Base-by-base conservation (phyloP, 2,329 filamentous ascomycete species). In the Trichoderma oligosporum region DNA sequence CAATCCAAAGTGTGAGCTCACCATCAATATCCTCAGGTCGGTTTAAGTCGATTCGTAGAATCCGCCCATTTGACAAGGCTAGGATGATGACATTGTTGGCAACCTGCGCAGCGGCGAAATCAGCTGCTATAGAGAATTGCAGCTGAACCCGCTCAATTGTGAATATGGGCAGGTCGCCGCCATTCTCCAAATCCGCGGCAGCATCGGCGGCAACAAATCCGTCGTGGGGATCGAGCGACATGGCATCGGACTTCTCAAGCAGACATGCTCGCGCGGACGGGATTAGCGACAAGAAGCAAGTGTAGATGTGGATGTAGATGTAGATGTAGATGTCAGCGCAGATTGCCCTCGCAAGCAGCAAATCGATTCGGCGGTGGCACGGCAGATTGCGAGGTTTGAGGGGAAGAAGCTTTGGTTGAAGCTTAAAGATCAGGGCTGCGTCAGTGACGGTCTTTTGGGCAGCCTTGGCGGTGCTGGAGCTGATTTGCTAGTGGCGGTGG, bases 51-150 rank as follows among this genome's bases (percentile, higher is more conserved):
- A 99, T 99, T 60, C 94, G 85, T 59, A 99, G 78, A 62, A 99
- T 94, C 65, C 93, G 87, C 49, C 91, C 91, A 58, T 93, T 97
- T 4, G 91, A 93, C 35, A 99, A 82, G 38, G 94, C 94, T 51
- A 99, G 80, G 20, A 97, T 86, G 57, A 99, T 82, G 61, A 97
- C 92, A 78, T 99, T 97, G 74, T 99, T 97, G 62, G 93, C 92
- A 56, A 97, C 93, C 73, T 97, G 92, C 38, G 92, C 92, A 16
- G 94, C 92, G 46, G 96, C 94, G 70, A 99, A 97, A 73, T 97
- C 90, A 63, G 93, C 91, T 2, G 93, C 90, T 67, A 97, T 87
- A 60, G 90, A 88, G 79, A 99, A 99, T 71, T 94, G 89, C 61
- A 97, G 85, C 77, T 95, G 88, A 36, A 97, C 94, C 61, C 84